Base-by-base conservation (phyloP, 1,284 basidiomycete species). In the Earliella scabrosa region DNA sequence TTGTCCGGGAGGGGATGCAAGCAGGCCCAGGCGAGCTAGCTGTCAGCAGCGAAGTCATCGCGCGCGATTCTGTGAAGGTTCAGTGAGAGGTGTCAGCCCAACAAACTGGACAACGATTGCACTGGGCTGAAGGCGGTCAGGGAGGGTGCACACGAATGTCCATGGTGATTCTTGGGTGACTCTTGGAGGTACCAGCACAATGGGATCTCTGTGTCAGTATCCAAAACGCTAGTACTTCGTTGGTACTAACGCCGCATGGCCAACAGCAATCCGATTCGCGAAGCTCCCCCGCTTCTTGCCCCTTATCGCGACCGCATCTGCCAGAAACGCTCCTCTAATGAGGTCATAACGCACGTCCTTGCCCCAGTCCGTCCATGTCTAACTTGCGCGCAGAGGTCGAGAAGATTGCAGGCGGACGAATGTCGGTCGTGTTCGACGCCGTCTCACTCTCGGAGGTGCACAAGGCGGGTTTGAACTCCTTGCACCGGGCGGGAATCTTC, bases 221-320 rank as follows among this genome's bases (percentile, higher is more conserved):
- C 24, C 18, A 3, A 14, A 11, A 0, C 14, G 27, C 27, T 2
- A 26, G 10, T 21, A 11, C 7, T 13, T 32, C 34, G 4, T 20
- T 44, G 35, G 41, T 38, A 16, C 29, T 3, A 18, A 10, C 9
- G 4, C 24, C 5, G 8, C 14, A 10, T n/a, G n/a, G n/a, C n/a
- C n/a, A n/a, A n/a, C 39, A 68, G 67, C 58, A 11, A 67, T 76
- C 26, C 76, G 77, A 53, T 57, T 76, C 18, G 68, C 71, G 7
- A 71, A 67, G 55, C 59, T 74, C 16, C 66, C 69, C 1, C 74
- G 74, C 3, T 74, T 74, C 66, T 53, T 56, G 24, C 70, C 68
- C 3, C 71, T 75, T 56, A 67, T 76, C 59, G 64, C 71, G 7
- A 75, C 75, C 7, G 68, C 73, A 2, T 75, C 75, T 4, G 58